These are phyloP conservation scores for Phytophthora syringae DNA, from an alignment of 352 stramenopile genomes.

Conservation along the genomic window DNA sequence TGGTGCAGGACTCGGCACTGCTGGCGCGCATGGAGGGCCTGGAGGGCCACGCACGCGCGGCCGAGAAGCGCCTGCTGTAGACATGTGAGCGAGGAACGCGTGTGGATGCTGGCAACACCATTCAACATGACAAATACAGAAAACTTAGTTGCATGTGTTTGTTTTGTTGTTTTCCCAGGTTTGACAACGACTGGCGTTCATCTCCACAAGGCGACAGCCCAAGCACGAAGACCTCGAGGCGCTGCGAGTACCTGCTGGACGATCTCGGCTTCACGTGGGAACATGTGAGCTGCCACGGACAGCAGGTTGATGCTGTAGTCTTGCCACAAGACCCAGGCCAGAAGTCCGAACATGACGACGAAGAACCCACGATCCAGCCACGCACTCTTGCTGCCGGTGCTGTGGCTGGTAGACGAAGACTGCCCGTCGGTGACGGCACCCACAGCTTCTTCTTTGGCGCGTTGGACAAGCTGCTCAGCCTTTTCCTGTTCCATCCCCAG, in stretches of 20 bases:
- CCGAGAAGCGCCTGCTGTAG: constrained; percentile 83
- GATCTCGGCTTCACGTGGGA: constrained; percentile 60
- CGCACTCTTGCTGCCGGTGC: constrained; percentile 36
- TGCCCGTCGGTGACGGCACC: constrained; percentile 8
- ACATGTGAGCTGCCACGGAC: constrained; percentile 39
- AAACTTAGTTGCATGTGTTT: constrained; percentile 20
- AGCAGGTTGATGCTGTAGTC: constrained; percentile 70
- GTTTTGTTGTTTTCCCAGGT: constrained; percentile 1
- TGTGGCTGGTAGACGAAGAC: constrained; percentile 1
- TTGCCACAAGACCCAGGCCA: constrained; percentile 51
- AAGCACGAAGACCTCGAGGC: constrained; percentile 12
- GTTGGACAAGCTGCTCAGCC: constrained; percentile 45
- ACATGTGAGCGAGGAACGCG: constrained; percentile 4
- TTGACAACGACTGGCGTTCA: constrained; percentile 4
- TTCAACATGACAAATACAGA: constrained; percentile 38
- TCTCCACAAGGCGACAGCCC: constrained; percentile 17
- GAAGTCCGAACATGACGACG: constrained; percentile 34
- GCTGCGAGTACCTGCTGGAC: constrained; percentile 36
- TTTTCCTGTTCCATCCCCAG: constrained; percentile 58
- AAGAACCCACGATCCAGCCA: constrained; percentile 61
- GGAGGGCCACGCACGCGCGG: constrained; percentile 81
- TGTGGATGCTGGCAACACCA: constrained; percentile 10
- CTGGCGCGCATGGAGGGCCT: constrained; percentile 93
- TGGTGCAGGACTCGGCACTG: constrained; percentile 94
- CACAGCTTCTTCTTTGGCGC: constrained; percentile 44